Evolutionary conservation across 2,329 filamentous ascomycete species (phyloP).

Genomic region (Curvularia hawaiiensis): DNA sequence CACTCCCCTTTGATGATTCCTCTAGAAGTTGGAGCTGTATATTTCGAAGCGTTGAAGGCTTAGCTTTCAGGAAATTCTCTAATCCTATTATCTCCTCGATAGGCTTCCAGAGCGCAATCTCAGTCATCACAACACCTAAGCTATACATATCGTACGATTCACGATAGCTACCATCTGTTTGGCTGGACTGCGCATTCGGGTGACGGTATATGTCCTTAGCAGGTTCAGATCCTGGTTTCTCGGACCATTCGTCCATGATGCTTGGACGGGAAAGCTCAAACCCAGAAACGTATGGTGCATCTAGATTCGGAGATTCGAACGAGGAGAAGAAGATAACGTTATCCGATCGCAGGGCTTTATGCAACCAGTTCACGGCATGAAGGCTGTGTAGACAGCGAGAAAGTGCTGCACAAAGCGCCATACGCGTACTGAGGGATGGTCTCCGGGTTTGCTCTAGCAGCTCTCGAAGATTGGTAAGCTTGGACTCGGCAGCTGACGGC

Average conservation of each 20-base stretch:
- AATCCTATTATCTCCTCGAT: constrained; percentile 43
- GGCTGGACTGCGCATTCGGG: constrained; percentile 50
- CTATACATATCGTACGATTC: constrained; percentile 61
- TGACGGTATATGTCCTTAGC: constrained; percentile 59
- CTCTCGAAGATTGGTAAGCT: background rate
- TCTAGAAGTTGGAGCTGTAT: background rate
- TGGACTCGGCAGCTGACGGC: background rate
- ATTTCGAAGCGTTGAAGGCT: background rate
- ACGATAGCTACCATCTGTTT: constrained; percentile 45
- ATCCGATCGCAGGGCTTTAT: constrained; percentile 62
- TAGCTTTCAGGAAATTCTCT: background rate
- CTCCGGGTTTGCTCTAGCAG: background rate
- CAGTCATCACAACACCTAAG: constrained; percentile 58
- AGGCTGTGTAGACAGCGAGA: constrained; percentile 41
- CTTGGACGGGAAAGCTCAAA: constrained; percentile 63
- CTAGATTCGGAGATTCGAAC: constrained; percentile 43
- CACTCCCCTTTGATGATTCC: background rate
- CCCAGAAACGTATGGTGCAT: constrained; percentile 55
- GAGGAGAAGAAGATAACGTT: constrained; percentile 60
- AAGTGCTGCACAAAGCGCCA: background rate
- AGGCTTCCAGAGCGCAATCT: constrained; percentile 60
- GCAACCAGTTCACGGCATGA: constrained; percentile 62
- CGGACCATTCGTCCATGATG: constrained; percentile 57
- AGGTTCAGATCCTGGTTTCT: constrained; percentile 53
- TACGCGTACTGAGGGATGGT: background rate